A percentile compares a stretch with the other conserved stretches of the same genome.
These are phyloP conservation scores for Bathelium albidoporum DNA, from an alignment of 495 filamentous ascomycete genomes.

Conservation along the genomic window DNA sequence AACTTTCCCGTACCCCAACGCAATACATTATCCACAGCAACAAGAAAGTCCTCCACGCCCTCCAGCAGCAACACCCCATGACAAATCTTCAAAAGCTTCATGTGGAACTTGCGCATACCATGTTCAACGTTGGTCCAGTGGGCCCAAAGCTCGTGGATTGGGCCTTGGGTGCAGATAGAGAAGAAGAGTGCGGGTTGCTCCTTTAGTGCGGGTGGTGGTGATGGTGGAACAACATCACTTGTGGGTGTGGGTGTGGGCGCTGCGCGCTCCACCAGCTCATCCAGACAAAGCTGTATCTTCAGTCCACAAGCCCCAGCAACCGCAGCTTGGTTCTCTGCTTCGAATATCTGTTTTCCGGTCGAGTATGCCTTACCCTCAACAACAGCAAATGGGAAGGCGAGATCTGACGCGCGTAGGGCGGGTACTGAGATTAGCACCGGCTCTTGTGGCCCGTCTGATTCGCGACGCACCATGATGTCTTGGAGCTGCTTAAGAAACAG, in stretches of 20 bases:
- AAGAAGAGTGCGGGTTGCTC: constrained; percentile 8
- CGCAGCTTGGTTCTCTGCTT: constrained; percentile 10
- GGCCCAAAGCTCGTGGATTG: constrained; percentile 12
- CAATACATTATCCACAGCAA: background rate
- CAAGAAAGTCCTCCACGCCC: background rate
- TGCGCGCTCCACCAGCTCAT: constrained; percentile 6
- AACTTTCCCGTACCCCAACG: background rate
- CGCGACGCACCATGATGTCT: background rate
- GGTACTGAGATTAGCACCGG: background rate
- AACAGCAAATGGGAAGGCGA: constrained; percentile 7
- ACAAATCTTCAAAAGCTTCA: background rate
- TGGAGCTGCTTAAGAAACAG: background rate
- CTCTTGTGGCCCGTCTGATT: constrained; percentile 1
- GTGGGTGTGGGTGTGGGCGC: background rate
- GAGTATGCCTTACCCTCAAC: constrained; percentile 5
- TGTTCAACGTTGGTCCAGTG: constrained; percentile 5
- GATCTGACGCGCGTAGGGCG: background rate
- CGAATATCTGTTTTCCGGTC: background rate
- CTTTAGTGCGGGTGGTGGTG: background rate
- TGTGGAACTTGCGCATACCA: background rate
- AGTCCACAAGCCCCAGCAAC: constrained; percentile 13
- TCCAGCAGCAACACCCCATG: background rate
- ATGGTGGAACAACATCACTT: too few relatives aligned
- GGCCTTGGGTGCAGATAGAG: constrained; percentile 11
- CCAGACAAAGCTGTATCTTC: constrained; percentile 15